Base-by-base conservation (phyloP, 306 rosid genomes). In the Geum urbanum region DNA sequence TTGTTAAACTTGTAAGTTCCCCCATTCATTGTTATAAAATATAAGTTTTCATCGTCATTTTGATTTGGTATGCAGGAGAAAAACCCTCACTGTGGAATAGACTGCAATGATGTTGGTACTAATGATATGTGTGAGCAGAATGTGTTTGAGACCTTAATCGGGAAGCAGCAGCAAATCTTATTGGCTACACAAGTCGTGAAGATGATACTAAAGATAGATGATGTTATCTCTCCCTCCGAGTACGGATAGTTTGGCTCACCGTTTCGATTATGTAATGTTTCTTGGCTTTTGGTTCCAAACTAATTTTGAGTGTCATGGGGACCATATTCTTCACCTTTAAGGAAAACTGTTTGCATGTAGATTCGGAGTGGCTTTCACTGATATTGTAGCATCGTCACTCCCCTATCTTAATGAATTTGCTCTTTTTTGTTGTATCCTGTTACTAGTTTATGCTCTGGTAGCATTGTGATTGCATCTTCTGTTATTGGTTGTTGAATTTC, bases 161-260 rank as follows among this genome's bases (percentile, higher is more conserved):
- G 99, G 67, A 95, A 95, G 89, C 91, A 91, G 83, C 99, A 95
- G 73, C 99, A 91, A 79, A 63, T 91, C 78, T 84, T 89, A 67
- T 84, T 95, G 6, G 99, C 97, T 8, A 95, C 99, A 27, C 99
- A 95, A 80, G 99, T 95, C 16, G 97, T 95, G 52, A 91, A 95
- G 84, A 91, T 95, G 99, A 95, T 95, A 72, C 72, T 95, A 77
- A 95, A 95, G 78, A 91, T 95, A 27, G 99, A 95, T 41, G 97
- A 91, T 78, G 99, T 95, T 56, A 95, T 95, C 74, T 77, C 97
- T 40, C 90, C 99, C 63, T 73, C 88, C 0, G 88, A 87, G 0
- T 91, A 63, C 71, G 91, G 81, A 86, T 67, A 55, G 44, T 67
- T 39, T 39, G 50, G 10, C 61, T 75, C 51, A 61, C 9, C 65